phyloP scores from a whole-genome alignment of 495 filamentous ascomycete genomes.

The Trichoderma virens region DNA sequence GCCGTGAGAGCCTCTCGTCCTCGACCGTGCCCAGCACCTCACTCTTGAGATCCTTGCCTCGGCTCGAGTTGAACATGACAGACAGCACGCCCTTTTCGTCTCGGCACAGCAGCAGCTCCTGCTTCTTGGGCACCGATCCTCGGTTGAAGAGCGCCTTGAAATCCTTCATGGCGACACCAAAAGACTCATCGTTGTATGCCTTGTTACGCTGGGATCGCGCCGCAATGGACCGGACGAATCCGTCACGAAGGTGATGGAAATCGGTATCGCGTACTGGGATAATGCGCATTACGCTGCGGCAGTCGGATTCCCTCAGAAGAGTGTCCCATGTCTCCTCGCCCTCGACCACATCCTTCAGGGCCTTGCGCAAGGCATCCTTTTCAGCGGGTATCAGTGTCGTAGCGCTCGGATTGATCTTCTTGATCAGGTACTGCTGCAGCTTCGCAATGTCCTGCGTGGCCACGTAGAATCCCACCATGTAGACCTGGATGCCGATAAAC shows the following conservation, averaged over 20 bases:
- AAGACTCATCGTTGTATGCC: slow-evolving; percentile 59
- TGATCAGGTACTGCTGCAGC: slow-evolving; percentile 37
- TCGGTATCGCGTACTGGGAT: slow-evolving; percentile 84
- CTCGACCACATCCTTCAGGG: slow-evolving; percentile 59
- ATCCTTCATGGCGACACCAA: slow-evolving; percentile 59
- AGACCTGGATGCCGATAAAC: slow-evolving; percentile 86
- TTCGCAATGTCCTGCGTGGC: slow-evolving; percentile 65
- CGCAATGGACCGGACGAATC: slow-evolving; percentile 78
- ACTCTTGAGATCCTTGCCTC: slow-evolving; percentile 35
- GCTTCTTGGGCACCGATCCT: slow-evolving; percentile 64
- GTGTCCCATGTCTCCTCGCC: slow-evolving; percentile 66
- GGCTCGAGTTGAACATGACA: slow-evolving; percentile 57
- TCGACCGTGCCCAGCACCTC: slow-evolving; percentile 53
- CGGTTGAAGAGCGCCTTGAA: slow-evolving; percentile 76
- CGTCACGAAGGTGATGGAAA: slow-evolving; percentile 85
- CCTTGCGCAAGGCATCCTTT: slow-evolving; percentile 58
- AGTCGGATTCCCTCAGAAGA: slow-evolving; percentile 52
- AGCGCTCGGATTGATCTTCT: slow-evolving; percentile 54
- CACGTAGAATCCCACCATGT: slow-evolving; percentile 87
- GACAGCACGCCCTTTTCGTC: slow-evolving; percentile 56
- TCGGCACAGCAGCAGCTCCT: slow-evolving; percentile 66
- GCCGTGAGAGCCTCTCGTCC: slow-evolving; percentile 72
- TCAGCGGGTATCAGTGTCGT: slow-evolving; percentile 75
- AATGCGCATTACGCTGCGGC: slow-evolving; percentile 67
- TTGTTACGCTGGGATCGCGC: slow-evolving; percentile 46